phyloP scores from a whole-genome alignment of 768 basidiomycete species.

The Kwoniella sp. region DNA sequence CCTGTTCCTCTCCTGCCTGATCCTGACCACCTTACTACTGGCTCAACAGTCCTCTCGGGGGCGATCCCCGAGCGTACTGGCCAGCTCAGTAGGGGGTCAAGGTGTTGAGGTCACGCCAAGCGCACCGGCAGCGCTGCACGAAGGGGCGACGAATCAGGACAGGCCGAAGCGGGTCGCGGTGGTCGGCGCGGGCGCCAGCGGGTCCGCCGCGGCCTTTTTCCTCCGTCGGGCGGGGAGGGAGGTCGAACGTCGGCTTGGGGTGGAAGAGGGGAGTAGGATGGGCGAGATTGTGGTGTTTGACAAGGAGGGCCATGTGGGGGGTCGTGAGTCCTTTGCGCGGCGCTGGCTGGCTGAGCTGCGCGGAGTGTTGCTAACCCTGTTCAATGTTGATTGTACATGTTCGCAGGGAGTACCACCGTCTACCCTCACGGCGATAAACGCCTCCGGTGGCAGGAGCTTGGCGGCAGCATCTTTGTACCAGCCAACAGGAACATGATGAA shows the following conservation, averaged over 20 bases:
- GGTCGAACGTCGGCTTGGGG: constrained; percentile 55
- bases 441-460: constrained; percentile 69
- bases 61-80: no score
- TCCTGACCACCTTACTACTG: constrained; percentile 6
- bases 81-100: no score
- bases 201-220: constrained; percentile 62
- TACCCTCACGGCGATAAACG: constrained; percentile 64
- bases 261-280: constrained; percentile 53
- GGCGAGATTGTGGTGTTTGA: constrained; percentile 84
- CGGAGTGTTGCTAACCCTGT: not conserved
- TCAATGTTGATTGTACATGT: not conserved
- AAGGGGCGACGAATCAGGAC: constrained; percentile 10
- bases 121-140: no score
- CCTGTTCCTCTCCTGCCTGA: not conserved
- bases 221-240: constrained; percentile 79
- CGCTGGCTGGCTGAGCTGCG: no score
- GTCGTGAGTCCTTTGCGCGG: constrained; percentile 61
- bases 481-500: constrained; percentile 66
- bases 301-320: constrained; percentile 68
- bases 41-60: constrained; percentile 6
- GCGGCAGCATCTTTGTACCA: constrained; percentile 77
- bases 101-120: no score
- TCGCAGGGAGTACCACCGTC: constrained; percentile 69
- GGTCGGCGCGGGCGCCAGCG: constrained; percentile 84
- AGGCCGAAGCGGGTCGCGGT: constrained; percentile 63